Conservation (phyloP, 2,329 filamentous ascomycete species). For the Scolecobasidium constrictum region DNA sequence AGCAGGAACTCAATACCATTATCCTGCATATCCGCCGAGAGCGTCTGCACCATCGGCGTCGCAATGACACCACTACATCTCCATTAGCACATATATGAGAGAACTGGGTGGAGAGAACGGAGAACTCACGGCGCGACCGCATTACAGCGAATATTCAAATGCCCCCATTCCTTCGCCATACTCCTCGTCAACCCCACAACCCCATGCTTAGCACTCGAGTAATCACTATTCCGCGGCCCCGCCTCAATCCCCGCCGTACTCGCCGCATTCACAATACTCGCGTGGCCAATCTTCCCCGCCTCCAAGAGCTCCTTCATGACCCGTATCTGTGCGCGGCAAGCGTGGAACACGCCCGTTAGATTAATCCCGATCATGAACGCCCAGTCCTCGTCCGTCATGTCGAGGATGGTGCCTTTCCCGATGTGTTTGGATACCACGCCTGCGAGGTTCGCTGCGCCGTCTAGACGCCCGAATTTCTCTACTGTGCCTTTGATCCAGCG, state of each 20-base stretch:
- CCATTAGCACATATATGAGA: neutral
- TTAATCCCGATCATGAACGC: conserved; percentile 1
- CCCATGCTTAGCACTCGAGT: conserved; percentile 14
- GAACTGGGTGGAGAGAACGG: no score
- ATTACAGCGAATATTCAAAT: conserved; percentile 28
- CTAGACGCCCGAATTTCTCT: conserved; percentile 22
- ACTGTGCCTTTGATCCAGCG: conserved; percentile 23
- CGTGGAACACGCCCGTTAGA: conserved; percentile 7
- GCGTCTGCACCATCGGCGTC: conserved; percentile 5
- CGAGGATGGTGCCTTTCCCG: neutral
- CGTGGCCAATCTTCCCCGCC: neutral
- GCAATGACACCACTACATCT: neutral
- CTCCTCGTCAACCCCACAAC: conserved; percentile 24
- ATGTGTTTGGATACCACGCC: conserved; percentile 19
- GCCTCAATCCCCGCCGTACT: conserved; percentile 6
- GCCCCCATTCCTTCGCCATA: conserved; percentile 25
- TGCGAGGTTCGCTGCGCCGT: conserved; percentile 35
- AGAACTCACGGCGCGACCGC: conserved; percentile 30
- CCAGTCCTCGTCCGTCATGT: conserved; percentile 1
- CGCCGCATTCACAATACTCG: conserved; percentile 5
- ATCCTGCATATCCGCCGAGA: neutral
- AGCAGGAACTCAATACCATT: conserved; percentile 1
- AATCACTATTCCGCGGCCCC: neutral
- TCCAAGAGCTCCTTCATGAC: conserved; percentile 1
- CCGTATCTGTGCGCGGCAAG: neutral